Conservation (phyloP, 805 yeast genomes). For the Clavispora carvajalis region DNA sequence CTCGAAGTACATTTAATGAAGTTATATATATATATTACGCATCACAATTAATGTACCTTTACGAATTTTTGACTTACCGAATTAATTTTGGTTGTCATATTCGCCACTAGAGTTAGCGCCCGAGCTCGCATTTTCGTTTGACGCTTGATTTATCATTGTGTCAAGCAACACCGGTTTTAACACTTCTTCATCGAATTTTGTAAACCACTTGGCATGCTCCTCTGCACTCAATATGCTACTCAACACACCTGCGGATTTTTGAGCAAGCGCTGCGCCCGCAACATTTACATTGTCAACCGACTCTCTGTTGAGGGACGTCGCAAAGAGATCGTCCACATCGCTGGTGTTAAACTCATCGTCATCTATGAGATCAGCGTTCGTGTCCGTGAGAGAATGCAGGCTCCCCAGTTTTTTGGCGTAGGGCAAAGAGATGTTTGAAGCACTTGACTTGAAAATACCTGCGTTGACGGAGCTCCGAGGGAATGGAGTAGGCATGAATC, state of each 20-base stretch:
- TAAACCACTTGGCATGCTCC: constrained; percentile 87
- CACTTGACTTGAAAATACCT: constrained; percentile 22
- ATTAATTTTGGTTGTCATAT: background rate
- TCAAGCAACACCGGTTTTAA: constrained; percentile 88
- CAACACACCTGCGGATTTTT: constrained; percentile 25
- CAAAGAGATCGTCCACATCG: constrained; percentile 36
- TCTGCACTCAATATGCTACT: constrained; percentile 48
- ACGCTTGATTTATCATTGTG: constrained; percentile 27
- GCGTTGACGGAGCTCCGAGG: constrained; percentile 15
- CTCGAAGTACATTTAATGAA: constrained; percentile 1
- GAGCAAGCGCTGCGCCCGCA: background rate
- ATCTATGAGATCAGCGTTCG: constrained; percentile 18
- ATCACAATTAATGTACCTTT: background rate
- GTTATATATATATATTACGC: background rate
- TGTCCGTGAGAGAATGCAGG: constrained; percentile 11
- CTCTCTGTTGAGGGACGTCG: constrained; percentile 7
- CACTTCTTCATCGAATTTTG: constrained; percentile 88
- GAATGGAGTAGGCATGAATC: background rate
- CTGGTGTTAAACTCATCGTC: constrained; percentile 24
- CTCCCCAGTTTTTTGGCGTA: constrained; percentile 11
- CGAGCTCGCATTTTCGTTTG: background rate
- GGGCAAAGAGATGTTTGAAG: constrained; percentile 23
- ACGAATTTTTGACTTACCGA: background rate
- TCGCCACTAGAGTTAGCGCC: background rate
- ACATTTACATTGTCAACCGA: background rate